Base-by-base conservation (phyloP, 441 rosid species). In the Populus tomentosa region DNA sequence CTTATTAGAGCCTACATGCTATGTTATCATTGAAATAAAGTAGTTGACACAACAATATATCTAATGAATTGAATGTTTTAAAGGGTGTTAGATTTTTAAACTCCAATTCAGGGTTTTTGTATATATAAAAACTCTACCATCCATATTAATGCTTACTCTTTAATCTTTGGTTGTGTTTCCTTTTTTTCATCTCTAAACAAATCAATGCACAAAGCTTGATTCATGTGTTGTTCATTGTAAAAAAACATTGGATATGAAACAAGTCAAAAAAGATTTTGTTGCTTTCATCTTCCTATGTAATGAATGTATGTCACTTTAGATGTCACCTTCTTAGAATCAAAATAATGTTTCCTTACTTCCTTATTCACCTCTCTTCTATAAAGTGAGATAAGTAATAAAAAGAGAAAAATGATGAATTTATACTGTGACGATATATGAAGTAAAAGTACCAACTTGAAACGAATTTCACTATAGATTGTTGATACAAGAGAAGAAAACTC, bases 141-240 rank as follows among this genome's bases (percentile, higher is more conserved):
- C 10, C 40, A 36, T 36, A 36, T 36, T 46, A 26, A 5, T 46
- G 35, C 13, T 71, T 23, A 33, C n/a, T n/a, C 74, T 33, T 4
- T 3, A n/a, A 10, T 40, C 9, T 71, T 46, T 71, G 21, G 21
- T n/a, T 46, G 74, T 46, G 33, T 46, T 21, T 20, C 2, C 3
- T 71, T 10, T 46, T 46, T 33, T 71, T 46, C 72, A 71, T 46
- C 30, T 71, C 14, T 32, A 42, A 14, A 71, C 42, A 42, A 42
- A 11, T 32, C 62, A 71, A 42, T 62, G 21, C n/a, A 71, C 62
- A 10, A 71, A 71, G 36, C 68, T 73, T 20, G 68, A 10, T 74
- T 69, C 69, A 11, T 64, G 70, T 64, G 77, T 8, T 8, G 61
- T 74, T 38, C 56, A 36, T 13, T 74, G 70, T 35, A 14, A 63